Percentiles rank a stretch among this genome's conserved stretches.
These are phyloP conservation scores for Wakefieldia striispora DNA, from an alignment of 768 basidiomycete genomes.

Conservation along the genomic window DNA sequence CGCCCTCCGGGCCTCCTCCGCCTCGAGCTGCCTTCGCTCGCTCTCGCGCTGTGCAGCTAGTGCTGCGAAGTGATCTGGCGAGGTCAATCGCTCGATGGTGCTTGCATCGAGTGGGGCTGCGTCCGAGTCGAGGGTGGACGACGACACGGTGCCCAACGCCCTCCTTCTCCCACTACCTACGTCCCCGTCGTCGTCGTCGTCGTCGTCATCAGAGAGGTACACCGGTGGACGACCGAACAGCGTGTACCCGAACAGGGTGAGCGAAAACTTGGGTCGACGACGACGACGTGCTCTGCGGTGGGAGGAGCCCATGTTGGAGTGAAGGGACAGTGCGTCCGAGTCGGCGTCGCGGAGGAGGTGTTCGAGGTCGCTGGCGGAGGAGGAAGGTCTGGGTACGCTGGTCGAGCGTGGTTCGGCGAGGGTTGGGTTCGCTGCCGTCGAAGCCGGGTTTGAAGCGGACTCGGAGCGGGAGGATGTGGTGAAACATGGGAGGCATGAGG, in stretches of 20 bases:
- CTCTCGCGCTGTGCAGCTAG: slow-evolving; percentile 29
- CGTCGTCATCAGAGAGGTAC: slow-evolving; percentile 56
- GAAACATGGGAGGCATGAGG: slow-evolving; percentile 61
- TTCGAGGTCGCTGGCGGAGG: slow-evolving; percentile 42
- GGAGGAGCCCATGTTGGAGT: slow-evolving; percentile 54
- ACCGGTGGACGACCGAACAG: slow-evolving; percentile 66
- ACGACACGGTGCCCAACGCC: slow-evolving; percentile 26
- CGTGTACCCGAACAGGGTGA: slow-evolving; percentile 64
- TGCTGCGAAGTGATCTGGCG: slow-evolving; percentile 34
- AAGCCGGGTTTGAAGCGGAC: slow-evolving; percentile 17
- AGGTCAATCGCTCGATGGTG: slow-evolving; percentile 51
- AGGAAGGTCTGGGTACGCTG: neutral
- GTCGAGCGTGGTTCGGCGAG: slow-evolving; percentile 28
- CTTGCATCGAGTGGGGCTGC: slow-evolving; percentile 62
- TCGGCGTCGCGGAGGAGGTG: slow-evolving; percentile 50
- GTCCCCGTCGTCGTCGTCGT: slow-evolving; percentile 38
- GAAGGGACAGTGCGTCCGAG: slow-evolving; percentile 60
- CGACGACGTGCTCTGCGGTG: slow-evolving; percentile 33
- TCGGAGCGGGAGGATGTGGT: slow-evolving; percentile 34
- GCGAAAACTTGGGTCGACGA: slow-evolving; percentile 35
- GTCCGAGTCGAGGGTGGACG: slow-evolving; percentile 64
- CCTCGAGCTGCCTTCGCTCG: slow-evolving; percentile 29
- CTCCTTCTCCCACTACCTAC: slow-evolving; percentile 21
- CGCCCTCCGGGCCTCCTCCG: slow-evolving; percentile 43
- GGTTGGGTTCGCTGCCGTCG: slow-evolving; percentile 1